Percentiles rank a stretch among this genome's conserved stretches.
phyloP scores from a whole-genome alignment of 2,329 filamentous ascomycete species.

The Aurifilum marmelostoma region DNA sequence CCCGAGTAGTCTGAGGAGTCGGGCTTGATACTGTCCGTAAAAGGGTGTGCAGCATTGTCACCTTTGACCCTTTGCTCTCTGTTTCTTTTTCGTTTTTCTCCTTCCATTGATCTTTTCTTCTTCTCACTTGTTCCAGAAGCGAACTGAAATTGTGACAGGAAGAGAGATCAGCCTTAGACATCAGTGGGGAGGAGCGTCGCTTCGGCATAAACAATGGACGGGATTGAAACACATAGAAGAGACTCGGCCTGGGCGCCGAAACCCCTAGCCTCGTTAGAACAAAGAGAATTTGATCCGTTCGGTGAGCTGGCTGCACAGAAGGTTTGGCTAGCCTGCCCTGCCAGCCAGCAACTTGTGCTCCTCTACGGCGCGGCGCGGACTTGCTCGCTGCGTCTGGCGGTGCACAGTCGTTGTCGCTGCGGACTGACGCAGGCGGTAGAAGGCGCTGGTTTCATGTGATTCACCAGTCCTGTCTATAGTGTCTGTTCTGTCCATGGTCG shows the following conservation, averaged over 20 bases:
- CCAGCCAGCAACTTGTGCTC: background rate
- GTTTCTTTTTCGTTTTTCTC: background rate
- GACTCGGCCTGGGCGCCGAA: slow-evolving; percentile 12
- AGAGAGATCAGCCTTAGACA: background rate
- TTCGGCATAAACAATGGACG: slow-evolving; percentile 17
- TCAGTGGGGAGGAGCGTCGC: too few species aligned
- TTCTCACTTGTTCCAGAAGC: background rate
- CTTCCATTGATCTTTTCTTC: background rate
- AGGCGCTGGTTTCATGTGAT: slow-evolving; percentile 26
- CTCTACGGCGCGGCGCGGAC: background rate
- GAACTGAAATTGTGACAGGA: background rate
- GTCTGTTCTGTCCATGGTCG: background rate
- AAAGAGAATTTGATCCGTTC: slow-evolving; percentile 12
- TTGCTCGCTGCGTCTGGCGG: background rate
- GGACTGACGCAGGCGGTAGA: slow-evolving; percentile 13
- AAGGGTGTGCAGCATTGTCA: background rate
- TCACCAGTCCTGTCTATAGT: background rate
- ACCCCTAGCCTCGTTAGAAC: slow-evolving; percentile 10
- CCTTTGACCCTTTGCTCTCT: background rate
- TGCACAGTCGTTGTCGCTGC: background rate
- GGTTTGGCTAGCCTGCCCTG: background rate
- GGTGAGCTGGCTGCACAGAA: background rate
- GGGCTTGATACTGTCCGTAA: background rate
- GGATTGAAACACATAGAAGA: slow-evolving; percentile 12
- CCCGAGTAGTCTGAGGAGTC: background rate